Conservation (phyloP, 2,329 filamentous ascomycete genomes). For the Decorospora gaudefroyi region DNA sequence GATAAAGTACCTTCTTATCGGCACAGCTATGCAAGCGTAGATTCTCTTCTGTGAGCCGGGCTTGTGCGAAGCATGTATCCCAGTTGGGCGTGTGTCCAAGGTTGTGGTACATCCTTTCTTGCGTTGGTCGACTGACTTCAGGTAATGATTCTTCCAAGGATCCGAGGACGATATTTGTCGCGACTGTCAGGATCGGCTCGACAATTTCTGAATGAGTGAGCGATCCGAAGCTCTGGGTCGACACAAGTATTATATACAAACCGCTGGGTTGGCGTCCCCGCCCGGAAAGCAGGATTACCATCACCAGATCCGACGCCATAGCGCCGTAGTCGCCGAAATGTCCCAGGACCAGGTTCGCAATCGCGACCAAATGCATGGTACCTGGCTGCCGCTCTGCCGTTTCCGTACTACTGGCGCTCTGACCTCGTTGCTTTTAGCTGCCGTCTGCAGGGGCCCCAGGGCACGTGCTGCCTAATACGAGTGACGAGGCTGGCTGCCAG, state of each 20-base stretch:
- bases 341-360: conserved; percentile 25
- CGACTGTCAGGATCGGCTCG: no score
- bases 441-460: conserved; percentile 25
- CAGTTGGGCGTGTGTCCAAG: conserved; percentile 16
- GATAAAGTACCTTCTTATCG: conserved; percentile 28
- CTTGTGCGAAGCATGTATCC: conserved; percentile 14
- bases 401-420: conserved; percentile 17
- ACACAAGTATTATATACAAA: conserved; percentile 16
- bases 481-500: conserved; percentile 22
- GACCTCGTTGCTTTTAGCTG: conserved; percentile 25
- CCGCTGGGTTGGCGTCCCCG: conserved; percentile 9
- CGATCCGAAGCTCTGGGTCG: conserved; percentile 10
- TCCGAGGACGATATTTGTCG: not conserved
- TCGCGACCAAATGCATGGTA: conserved; percentile 29
- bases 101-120: conserved; percentile 17
- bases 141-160: not conserved
- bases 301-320: conserved; percentile 22
- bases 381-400: conserved; percentile 27
- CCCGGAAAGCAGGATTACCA: conserved; percentile 17
- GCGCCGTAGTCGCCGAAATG: conserved; percentile 25
- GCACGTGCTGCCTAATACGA: conserved; percentile 20
- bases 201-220: conserved; percentile 3
- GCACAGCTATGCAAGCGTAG: conserved; percentile 36
- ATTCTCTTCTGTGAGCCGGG: conserved; percentile 40
- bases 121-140: not conserved